Evolutionary conservation across 345 rosid genomes (phyloP), one percentile per base, ranked within the genome.

Genomic region (Camelina sativa): DNA sequence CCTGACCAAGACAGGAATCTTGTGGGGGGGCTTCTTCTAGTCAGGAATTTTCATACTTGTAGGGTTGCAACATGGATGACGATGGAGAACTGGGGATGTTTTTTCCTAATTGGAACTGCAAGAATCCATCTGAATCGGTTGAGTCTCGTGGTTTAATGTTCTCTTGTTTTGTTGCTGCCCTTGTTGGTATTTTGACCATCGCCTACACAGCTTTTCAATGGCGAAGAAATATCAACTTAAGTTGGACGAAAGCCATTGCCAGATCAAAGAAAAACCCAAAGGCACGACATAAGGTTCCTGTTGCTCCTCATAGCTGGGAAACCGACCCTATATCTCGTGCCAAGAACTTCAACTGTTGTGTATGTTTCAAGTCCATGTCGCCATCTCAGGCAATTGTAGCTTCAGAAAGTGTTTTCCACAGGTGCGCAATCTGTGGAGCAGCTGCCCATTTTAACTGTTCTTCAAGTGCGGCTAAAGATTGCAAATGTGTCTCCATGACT

Each of bases 181-280:
- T 90, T 35, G 84, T 92, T 81, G 97, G 99, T 65, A 76, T 95
- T 61, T 75, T 88, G 74, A 92, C 97, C 19, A 92, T 95, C 48
- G 89, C 89, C 59, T 95, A 87, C 79, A 90, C 96, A 0, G 96
- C 97, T 72, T 90, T 89, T 69, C 99, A 95, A 61, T 95, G 99
- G 99, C 84, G 99, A 67, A 86, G 98, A 71, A 92, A 95, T 71
- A 90, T 92, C 76, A 95, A 89, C 81, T 80, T 95, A 67, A 90
- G 91, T 67, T 90, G 98, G 99, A 95, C 84, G 83, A 95, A 85
- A 83, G 97, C 99, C 66, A 81, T 95, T 65, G 95, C 96, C 25
- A 88, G 90, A 55, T 89, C 97, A 2, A 95, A 90, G 90, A 92
- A 86, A 78, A 94, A 90, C 60, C 97, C 97, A 1, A 90, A 95